These are phyloP conservation scores for Neurospora sp. DNA, from an alignment of 495 filamentous ascomycete species.

Conservation along the genomic window DNA sequence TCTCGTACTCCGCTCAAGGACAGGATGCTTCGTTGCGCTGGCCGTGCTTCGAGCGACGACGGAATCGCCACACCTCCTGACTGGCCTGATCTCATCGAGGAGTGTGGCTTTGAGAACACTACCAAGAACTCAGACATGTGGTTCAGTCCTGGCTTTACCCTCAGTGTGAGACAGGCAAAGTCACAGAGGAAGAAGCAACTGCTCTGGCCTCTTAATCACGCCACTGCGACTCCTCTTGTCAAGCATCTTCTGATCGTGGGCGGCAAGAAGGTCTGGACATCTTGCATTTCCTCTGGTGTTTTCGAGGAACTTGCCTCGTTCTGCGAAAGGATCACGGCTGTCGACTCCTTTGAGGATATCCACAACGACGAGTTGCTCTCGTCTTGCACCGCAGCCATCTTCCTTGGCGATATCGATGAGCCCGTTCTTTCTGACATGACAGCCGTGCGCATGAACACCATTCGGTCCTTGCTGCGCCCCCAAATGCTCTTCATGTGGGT, in stretches of 20 bases:
- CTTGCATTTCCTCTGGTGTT: conserved; percentile 11
- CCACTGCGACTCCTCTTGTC: neutral
- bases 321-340: conserved; percentile 12
- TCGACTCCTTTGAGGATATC: conserved; percentile 3
- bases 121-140: conserved; percentile 18
- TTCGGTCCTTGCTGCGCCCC: conserved; percentile 25
- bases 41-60: neutral
- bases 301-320: conserved; percentile 4
- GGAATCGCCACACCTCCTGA: conserved; percentile 13
- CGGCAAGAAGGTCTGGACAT: conserved; percentile 6
- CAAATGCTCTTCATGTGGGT: conserved; percentile 32
- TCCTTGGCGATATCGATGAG: conserved; percentile 29
- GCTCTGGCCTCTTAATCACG: conserved; percentile 1
- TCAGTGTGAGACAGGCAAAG: conserved; percentile 28
- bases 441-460: conserved; percentile 12
- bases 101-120: conserved; percentile 20
- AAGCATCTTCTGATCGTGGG: conserved; percentile 27
- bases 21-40: conserved; percentile 8
- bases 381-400: conserved; percentile 18
- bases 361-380: neutral
- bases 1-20: conserved; percentile 10
- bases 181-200: conserved; percentile 9
- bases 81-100: conserved; percentile 27
- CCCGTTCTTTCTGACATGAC: conserved; percentile 28
- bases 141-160: conserved; percentile 18